A percentile compares a stretch with the other conserved stretches of the same genome.
Evolutionary conservation across 805 yeast genomes (phyloP).

Genomic region (Candida tammaniensis): DNA sequence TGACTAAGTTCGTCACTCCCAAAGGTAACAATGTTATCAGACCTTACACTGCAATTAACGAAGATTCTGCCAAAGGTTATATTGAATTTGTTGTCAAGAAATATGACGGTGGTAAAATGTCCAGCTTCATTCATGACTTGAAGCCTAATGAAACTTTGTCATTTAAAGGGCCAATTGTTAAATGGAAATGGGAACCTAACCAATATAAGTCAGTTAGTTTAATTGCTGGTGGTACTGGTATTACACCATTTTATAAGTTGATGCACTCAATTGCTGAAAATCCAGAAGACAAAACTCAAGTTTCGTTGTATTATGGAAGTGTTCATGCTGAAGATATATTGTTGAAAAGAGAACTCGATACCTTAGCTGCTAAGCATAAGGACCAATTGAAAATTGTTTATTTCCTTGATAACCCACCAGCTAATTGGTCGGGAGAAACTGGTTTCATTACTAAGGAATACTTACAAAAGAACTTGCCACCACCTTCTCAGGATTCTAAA

Average conservation of each 20-base stretch:
- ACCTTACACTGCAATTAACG: constrained; percentile 85
- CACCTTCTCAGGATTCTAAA: constrained; percentile 54
- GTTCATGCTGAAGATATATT: constrained; percentile 76
- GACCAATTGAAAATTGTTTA: constrained; percentile 76
- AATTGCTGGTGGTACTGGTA: constrained; percentile 96
- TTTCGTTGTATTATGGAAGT: constrained; percentile 78
- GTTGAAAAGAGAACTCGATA: constrained; percentile 75
- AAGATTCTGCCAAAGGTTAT: constrained; percentile 64
- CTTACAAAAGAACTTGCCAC: constrained; percentile 58
- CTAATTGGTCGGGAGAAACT: constrained; percentile 50
- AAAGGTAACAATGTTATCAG: constrained; percentile 87
- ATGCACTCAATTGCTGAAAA: constrained; percentile 70
- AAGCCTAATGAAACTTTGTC: constrained; percentile 78
- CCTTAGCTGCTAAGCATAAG: constrained; percentile 60
- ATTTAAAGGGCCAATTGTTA: constrained; percentile 90
- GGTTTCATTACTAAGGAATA: constrained; percentile 82
- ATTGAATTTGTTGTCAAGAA: constrained; percentile 80
- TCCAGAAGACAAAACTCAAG: constrained; percentile 87
- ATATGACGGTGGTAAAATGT: constrained; percentile 83
- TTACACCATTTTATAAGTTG: constrained; percentile 92
- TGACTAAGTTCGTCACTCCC: constrained; percentile 78
- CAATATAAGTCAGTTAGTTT: constrained; percentile 74
- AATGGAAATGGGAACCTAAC: constrained; percentile 90
- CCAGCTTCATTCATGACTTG: constrained; percentile 66
- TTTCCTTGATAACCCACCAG: constrained; percentile 69